Evolutionary conservation across 1,284 basidiomycete species (phyloP), one percentile per base, ranked within the genome.

Genomic region (Moesziomyces globuligerus): DNA sequence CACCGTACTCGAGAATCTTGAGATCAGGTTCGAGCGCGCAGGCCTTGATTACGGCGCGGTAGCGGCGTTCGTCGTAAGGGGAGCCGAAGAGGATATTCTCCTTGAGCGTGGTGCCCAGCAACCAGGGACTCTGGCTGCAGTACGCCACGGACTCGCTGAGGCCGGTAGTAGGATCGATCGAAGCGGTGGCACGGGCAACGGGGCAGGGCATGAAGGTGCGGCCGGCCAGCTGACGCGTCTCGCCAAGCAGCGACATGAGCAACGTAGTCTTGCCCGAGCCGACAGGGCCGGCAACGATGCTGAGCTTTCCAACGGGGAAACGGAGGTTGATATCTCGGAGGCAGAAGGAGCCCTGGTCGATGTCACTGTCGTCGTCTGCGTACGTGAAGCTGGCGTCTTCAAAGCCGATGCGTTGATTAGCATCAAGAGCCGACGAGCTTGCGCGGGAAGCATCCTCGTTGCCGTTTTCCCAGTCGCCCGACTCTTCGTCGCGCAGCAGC

Each of bases 51-150:
- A 91, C 92, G 61, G 86, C 87, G 48, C 88, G 85, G 78, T 95
- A 95, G 3, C 93, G 87, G 48, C 88, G 87, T 74, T 90, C 87
- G 64, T 92, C 87, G 72, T 87, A 92, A 0, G 92, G 92, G 23
- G 92, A 85, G 57, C 89, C 91, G 83, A 98, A 98, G 21, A 96
- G 83, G 68, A 97, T 95, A 74, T 97, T 98, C 46, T 95, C 92
- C 86, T 90, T 90, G 83, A 98, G 93, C 4, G 91, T 92, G 0
- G 92, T 93, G 80, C 96, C 96, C 55, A 93, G 89, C 32, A 96
- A 86, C 92, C 92, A 94, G 0, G 93, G 89, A 1, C 89, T 87
- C 84, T 97, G 94, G n/a, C 94, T 93, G 11, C 96, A 94, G 83
- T 93, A 98, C 0, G 92, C 94, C 57, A 94, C 88, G 9, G 89